phyloP scores from a whole-genome alignment of 2,329 filamentous ascomycete genomes.

The Pestalotiopsis sp. region DNA sequence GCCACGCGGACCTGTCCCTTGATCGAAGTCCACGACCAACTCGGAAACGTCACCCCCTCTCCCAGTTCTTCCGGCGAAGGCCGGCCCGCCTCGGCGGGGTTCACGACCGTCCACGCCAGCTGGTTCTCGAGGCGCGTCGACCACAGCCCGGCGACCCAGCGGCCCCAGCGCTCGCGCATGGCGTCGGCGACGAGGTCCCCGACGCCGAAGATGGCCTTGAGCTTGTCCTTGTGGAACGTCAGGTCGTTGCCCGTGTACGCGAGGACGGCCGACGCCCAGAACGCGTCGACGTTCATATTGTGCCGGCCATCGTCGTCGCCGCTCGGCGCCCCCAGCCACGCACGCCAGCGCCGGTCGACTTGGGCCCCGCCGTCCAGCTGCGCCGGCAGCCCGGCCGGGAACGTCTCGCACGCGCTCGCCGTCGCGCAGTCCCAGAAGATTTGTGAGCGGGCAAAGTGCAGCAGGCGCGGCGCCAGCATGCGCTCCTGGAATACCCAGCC shows the following conservation, averaged over 20 bases:
- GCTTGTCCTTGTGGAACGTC: constrained; percentile 17
- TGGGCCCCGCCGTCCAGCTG: constrained; percentile 15
- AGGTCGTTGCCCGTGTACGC: constrained; percentile 23
- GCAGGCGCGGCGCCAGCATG: constrained; percentile 23
- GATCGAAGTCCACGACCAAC: constrained; percentile 15
- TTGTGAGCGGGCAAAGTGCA: constrained; percentile 23
- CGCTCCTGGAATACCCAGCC: constrained; percentile 27
- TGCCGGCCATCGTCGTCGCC: neutral
- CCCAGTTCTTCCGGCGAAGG: neutral
- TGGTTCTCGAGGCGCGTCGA: constrained; percentile 18
- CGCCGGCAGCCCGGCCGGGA: constrained; percentile 20
- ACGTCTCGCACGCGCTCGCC: constrained; percentile 20
- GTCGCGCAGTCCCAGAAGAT: constrained; percentile 28
- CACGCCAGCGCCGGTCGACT: constrained; percentile 20
- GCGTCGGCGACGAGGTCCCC: constrained; percentile 21
- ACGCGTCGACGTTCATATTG: constrained; percentile 17
- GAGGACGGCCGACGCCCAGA: constrained; percentile 22
- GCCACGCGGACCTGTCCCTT: constrained; percentile 16
- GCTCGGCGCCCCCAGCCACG: constrained; percentile 8
- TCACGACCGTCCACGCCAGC: constrained; percentile 20
- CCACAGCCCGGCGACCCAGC: constrained; percentile 22
- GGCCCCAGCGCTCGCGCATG: constrained; percentile 4
- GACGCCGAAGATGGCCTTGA: constrained; percentile 23
- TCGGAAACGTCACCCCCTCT: neutral
- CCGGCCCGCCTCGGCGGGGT: neutral